These are phyloP conservation scores for Zea mays DNA, from an alignment of 176 grass and related monocot species.

Conservation along the genomic window DNA sequence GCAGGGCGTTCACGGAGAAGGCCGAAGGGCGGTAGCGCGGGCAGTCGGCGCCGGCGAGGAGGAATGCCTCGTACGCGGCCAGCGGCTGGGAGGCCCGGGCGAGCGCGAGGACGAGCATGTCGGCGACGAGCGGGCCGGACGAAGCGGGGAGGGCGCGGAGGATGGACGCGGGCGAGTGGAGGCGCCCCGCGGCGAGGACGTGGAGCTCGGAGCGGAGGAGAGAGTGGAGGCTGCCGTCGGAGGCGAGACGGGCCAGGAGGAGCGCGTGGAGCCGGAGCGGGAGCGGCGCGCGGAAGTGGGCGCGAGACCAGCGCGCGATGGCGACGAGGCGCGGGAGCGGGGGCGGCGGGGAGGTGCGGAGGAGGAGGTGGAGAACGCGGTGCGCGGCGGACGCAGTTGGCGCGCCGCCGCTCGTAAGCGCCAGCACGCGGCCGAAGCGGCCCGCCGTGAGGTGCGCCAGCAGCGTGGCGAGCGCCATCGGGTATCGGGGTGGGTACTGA, in stretches of 20 bases:
- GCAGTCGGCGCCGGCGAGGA: conserved; percentile 43
- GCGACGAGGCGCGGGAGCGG: conserved; percentile 46
- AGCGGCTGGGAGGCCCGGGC: conserved; percentile 41
- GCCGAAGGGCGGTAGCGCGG: conserved; percentile 62
- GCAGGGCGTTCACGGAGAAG: conserved; percentile 68
- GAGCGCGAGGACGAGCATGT: conserved; percentile 65
- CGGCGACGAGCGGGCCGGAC: conserved; percentile 57
- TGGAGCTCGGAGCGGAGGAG: conserved; percentile 78
- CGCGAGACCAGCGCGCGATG: conserved; percentile 58
- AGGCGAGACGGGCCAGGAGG: conserved; percentile 69
- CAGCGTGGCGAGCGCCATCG: conserved; percentile 46
- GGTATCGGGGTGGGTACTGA: neutral
- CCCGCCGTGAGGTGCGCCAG: conserved; percentile 46
- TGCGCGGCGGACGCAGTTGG: conserved; percentile 45
- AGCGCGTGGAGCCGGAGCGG: conserved; percentile 63
- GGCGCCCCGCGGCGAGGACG: conserved; percentile 38
- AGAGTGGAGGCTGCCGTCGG: conserved; percentile 37
- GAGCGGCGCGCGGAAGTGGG: conserved; percentile 54
- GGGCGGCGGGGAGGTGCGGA: conserved; percentile 38
- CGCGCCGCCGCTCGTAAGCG: conserved; percentile 44
- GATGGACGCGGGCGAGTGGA: conserved; percentile 57
- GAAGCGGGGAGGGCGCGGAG: conserved; percentile 52
- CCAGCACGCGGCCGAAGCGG: conserved; percentile 40
- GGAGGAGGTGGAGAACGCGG: conserved; percentile 54
- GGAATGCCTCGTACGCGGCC: conserved; percentile 57